phyloP scores from a whole-genome alignment of 495 filamentous ascomycete species.

The Hyphodiscus hymeniophilus region DNA sequence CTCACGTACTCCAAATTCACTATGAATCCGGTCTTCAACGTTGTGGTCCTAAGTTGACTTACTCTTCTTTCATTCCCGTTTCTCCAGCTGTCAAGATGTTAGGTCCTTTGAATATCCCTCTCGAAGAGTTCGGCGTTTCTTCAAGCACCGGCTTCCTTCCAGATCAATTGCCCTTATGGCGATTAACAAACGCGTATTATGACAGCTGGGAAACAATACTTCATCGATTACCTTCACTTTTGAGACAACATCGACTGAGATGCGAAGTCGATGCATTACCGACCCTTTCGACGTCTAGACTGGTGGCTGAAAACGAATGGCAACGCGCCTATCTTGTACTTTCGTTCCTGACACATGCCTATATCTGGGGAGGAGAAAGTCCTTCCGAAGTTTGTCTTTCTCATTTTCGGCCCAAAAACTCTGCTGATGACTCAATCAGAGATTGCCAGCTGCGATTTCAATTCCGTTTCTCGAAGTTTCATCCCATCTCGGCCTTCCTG shows the following conservation, averaged over 20 bases:
- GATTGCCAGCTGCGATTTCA: conserved; percentile 19
- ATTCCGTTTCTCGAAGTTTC: conserved; percentile 20
- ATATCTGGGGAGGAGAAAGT: conserved; percentile 24
- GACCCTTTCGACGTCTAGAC: conserved; percentile 18
- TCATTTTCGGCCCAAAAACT: neutral
- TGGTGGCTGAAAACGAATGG: conserved; percentile 20
- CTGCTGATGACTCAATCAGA: conserved; percentile 8
- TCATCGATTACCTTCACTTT: conserved; percentile 10
- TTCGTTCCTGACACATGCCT: conserved; percentile 22
- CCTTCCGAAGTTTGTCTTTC: conserved; percentile 20
- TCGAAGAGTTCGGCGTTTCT: conserved; percentile 80
- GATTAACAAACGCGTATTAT: conserved; percentile 16
- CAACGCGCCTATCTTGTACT: conserved; percentile 23
- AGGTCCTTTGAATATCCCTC: conserved; percentile 22
- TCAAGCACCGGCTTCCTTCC: conserved; percentile 80
- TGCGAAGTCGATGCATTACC: conserved; percentile 14
- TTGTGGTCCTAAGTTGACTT: neutral
- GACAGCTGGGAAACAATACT: conserved; percentile 19
- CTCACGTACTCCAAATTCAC: too few relatives aligned
- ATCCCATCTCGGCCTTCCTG: conserved; percentile 17
- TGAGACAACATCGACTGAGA: conserved; percentile 8
- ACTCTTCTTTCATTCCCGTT: neutral
- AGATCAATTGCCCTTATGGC: conserved; percentile 22
- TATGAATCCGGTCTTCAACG: too few relatives aligned
- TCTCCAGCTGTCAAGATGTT: conserved; percentile 8